Evolutionary conservation across 2,329 filamentous ascomycete species (phyloP).

Genomic region (Eutypa lata): DNA sequence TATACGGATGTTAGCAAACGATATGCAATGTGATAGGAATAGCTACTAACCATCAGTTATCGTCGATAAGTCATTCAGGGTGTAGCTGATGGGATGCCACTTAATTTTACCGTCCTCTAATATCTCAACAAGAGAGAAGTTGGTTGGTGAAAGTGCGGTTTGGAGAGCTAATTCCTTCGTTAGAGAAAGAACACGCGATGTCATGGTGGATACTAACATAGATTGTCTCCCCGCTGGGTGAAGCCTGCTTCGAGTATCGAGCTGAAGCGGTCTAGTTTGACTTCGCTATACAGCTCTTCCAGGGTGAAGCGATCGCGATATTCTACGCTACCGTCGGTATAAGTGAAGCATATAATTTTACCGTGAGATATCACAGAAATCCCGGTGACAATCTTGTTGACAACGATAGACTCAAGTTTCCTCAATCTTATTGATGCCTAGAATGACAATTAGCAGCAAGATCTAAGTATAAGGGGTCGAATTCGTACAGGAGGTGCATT

Average conservation of each 20-base stretch:
- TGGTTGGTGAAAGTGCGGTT: constrained; percentile 59
- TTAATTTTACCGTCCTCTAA: constrained; percentile 56
- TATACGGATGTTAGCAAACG: constrained; percentile 27
- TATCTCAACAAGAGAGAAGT: constrained; percentile 56
- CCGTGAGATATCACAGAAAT: constrained; percentile 68
- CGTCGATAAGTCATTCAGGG: constrained; percentile 44
- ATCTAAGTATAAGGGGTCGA: constrained; percentile 1
- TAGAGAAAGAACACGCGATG: neutral
- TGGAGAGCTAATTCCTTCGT: constrained; percentile 45
- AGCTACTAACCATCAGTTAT: constrained; percentile 46
- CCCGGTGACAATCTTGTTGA: constrained; percentile 69
- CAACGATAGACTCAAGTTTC: constrained; percentile 63
- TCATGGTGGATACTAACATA: constrained; percentile 48
- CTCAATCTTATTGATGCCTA: constrained; percentile 43
- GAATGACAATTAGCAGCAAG: constrained; percentile 10
- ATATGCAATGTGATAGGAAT: neutral
- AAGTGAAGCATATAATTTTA: constrained; percentile 67
- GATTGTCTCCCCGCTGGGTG: constrained; percentile 61
- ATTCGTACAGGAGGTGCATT: constrained; percentile 18
- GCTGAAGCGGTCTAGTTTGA: constrained; percentile 62
- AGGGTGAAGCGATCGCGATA: constrained; percentile 76
- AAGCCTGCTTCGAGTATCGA: constrained; percentile 78
- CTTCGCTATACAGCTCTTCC: constrained; percentile 62
- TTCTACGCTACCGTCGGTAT: constrained; percentile 78
- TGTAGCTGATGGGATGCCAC: constrained; percentile 56